These are phyloP conservation scores for Aspergillus piperis DNA, from an alignment of 2,329 filamentous ascomycete species.

Conservation along the genomic window DNA sequence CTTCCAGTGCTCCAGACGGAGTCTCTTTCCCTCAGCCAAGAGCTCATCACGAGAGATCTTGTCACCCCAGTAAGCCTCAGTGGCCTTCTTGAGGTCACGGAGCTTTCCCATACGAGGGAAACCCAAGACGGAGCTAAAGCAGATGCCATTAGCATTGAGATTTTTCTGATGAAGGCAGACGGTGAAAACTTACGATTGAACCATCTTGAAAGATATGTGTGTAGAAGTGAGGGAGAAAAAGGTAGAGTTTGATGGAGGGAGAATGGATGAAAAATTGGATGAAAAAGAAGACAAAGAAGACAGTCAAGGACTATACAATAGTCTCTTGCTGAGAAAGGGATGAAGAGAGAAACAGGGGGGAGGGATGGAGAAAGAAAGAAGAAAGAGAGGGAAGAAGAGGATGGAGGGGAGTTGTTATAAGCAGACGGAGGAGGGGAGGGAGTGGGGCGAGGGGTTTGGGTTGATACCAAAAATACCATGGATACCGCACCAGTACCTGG, in stretches of 20 bases:
- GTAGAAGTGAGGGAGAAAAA: conserved; percentile 15
- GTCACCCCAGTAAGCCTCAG: conserved; percentile 94
- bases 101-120: conserved; percentile 98
- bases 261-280: conserved; percentile 6
- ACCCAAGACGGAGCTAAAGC: conserved; percentile 73
- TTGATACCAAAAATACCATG: background rate
- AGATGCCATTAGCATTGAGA: conserved; percentile 9
- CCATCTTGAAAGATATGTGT: conserved; percentile 52
- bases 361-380: conserved; percentile 24
- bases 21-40: conserved; percentile 91
- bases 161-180: background rate
- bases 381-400: conserved; percentile 1
- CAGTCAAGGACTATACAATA: conserved; percentile 22
- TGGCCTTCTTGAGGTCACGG: conserved; percentile 99
- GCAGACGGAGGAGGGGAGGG: conserved; percentile 1
- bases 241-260: conserved; percentile 7
- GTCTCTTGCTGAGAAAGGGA: conserved; percentile 25
- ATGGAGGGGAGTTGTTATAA: conserved; percentile 10
- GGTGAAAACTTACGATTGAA: conserved; percentile 56
- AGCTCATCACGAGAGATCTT: conserved; percentile 93
- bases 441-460: conserved; percentile 5
- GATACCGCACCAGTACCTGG: background rate
- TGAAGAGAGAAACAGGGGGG: conserved; percentile 27
- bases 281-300: conserved; percentile 6
- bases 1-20: conserved; percentile 97